A percentile compares a stretch with the other conserved stretches of the same genome.
Conservation (phyloP, 2,329 filamentous ascomycete species). For the Emericellopsis atlantica region DNA sequence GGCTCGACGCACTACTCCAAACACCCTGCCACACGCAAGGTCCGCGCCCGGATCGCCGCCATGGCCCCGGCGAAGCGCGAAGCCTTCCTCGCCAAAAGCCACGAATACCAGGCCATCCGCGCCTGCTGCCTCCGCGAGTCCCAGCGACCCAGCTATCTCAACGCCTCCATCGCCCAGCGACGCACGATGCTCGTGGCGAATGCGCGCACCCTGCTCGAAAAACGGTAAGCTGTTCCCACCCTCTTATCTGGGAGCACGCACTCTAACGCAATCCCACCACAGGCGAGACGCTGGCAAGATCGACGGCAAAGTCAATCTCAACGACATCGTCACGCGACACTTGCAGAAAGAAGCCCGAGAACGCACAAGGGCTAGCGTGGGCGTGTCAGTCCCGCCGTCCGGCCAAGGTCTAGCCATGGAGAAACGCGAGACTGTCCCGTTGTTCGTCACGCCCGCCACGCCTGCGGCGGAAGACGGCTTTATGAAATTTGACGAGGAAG, state of each 20-base stretch:
- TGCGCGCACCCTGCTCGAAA: background rate
- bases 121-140: slow-evolving; percentile 1
- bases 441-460: too few species aligned
- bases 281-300: slow-evolving; percentile 1
- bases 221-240: background rate
- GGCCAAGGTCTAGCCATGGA: too few species aligned
- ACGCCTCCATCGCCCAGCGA: background rate
- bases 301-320: background rate
- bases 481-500: too few species aligned
- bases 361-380: background rate
- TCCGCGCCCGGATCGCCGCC: slow-evolving; percentile 1
- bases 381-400: too few species aligned
- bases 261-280: background rate
- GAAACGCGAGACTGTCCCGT: too few species aligned
- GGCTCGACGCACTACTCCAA: slow-evolving; percentile 3
- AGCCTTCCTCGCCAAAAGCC: background rate
- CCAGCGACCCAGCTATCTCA: background rate
- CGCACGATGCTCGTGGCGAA: slow-evolving; percentile 1
- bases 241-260: too few species aligned
- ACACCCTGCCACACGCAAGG: slow-evolving; percentile 1
- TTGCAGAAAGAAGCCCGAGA: slow-evolving; percentile 2
- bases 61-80: background rate
- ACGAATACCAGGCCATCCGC: slow-evolving; percentile 4
- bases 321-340: slow-evolving; percentile 1
- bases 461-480: too few species aligned